Base-by-base conservation (phyloP, 1,284 basidiomycete genomes). In the Hymenochaete sp. region DNA sequence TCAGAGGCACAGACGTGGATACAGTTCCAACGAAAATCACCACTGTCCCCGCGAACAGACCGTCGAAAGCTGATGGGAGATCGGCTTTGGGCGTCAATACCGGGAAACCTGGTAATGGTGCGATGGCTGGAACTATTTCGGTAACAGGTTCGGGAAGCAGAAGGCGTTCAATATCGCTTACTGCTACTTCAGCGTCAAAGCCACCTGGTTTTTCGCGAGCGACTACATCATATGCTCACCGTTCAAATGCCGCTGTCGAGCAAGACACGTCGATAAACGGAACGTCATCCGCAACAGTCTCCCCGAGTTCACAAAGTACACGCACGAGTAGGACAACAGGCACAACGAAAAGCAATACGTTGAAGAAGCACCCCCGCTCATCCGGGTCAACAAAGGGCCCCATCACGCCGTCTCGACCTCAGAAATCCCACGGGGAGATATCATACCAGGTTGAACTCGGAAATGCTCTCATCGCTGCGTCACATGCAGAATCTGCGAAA, bases 401-500 rank as follows among this genome's bases (percentile, higher is more conserved):
- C 16, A 31, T 8, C n/a, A 18, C n/a, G n/a, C n/a, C n/a, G n/a
- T n/a, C n/a, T n/a, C n/a, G 54, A 37, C 56, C 64, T 38, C 56
- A 66, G 26, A 58, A 59, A 50, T 57, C 63, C 49, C 57, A 66
- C 45, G 56, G 64, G 26, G 59, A 53, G 37, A 67, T 56, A 53
- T 61, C 69, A 41, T 80, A 80, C 57, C 82, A 87, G 55, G 77
- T 74, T n/a, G 70, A 77, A 4, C 69, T 88, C 11, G 84, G 80
- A 25, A 88, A 88, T 50, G 92, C 91, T 1, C 72, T 98, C 26
- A 80, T 95, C 42, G 87, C 89, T 35, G 95, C 95, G 0, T 95
- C 91, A 3, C 93, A 97, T 59, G 86, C 93, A 2, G 95, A 98
- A 61, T 92, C 89, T 13, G 77, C 91, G 14, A 83, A 82, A 51